Conservation (phyloP, 306 rosid genomes). For the Spatholobus suberectus region DNA sequence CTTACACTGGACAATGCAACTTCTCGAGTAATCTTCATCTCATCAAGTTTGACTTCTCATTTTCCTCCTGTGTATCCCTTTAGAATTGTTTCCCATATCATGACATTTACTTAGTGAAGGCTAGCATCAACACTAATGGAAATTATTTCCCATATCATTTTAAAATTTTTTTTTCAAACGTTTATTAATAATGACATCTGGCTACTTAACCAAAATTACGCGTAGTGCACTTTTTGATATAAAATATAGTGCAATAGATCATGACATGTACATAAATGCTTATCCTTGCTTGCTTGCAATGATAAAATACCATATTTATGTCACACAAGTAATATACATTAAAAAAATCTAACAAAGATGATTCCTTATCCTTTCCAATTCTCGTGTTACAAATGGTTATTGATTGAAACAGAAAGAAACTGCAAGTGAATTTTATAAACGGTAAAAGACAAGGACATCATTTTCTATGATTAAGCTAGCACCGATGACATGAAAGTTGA, state of each 20-base stretch:
- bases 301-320: conserved; percentile 23
- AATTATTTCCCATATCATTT: too few species aligned
- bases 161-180: too few species aligned
- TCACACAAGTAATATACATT: background rate
- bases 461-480: conserved; percentile 45
- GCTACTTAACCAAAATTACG: conserved; percentile 15
- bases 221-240: background rate
- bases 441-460: conserved; percentile 46
- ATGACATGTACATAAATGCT: background rate
- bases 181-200: background rate
- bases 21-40: background rate
- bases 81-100: conserved; percentile 11
- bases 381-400: conserved; percentile 27
- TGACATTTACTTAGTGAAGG: background rate
- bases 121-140: background rate
- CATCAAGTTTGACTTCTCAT: background rate
- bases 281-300: conserved; percentile 33
- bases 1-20: background rate
- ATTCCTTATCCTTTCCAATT: conserved; percentile 28
- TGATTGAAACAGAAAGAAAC: conserved; percentile 26
- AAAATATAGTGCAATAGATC: conserved; percentile 2
- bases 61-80: background rate
- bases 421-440: conserved; percentile 23
- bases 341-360: background rate
- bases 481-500: conserved; percentile 45